phyloP scores from a whole-genome alignment of 2,329 filamentous ascomycete species.

The Calonectria ilicicola region DNA sequence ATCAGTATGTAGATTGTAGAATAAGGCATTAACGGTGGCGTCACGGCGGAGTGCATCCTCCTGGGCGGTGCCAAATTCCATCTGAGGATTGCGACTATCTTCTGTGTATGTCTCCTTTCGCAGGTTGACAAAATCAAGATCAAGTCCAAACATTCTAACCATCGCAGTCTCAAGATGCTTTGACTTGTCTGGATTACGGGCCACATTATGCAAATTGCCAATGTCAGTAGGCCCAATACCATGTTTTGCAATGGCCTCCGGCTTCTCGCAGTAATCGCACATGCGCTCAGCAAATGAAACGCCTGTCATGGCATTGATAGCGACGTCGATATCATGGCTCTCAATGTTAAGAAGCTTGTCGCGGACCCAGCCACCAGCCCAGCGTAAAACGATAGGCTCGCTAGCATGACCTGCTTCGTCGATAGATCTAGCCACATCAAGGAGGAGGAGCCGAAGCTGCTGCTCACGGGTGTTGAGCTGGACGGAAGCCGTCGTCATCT shows the following conservation, averaged over 20 bases:
- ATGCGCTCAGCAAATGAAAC: slow-evolving; percentile 79
- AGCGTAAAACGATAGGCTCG: slow-evolving; percentile 75
- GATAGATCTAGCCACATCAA: slow-evolving; percentile 80
- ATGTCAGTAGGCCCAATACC: slow-evolving; percentile 69
- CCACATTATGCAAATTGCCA: slow-evolving; percentile 86
- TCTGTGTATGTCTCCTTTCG: slow-evolving; percentile 91
- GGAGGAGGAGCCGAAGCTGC: slow-evolving; percentile 79
- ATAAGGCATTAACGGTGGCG: slow-evolving; percentile 94
- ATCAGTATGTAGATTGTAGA: slow-evolving; percentile 89
- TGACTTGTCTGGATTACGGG: slow-evolving; percentile 93
- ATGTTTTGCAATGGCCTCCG: slow-evolving; percentile 72
- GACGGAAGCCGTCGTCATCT: slow-evolving; percentile 47
- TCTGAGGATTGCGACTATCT: slow-evolving; percentile 89
- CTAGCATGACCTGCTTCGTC: slow-evolving; percentile 61
- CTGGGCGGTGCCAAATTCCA: slow-evolving; percentile 92
- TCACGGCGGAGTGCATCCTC: slow-evolving; percentile 92
- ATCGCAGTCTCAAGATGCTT: slow-evolving; percentile 96
- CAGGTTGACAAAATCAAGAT: slow-evolving; percentile 95
- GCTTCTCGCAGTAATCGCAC: slow-evolving; percentile 73
- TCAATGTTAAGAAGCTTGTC: slow-evolving; percentile 81
- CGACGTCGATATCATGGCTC: slow-evolving; percentile 87
- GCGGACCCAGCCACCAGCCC: slow-evolving; percentile 89
- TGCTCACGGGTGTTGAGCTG: slow-evolving; percentile 77
- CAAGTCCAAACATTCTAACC: slow-evolving; percentile 84
- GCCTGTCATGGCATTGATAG: slow-evolving; percentile 88